Percentiles rank a stretch among this genome's conserved stretches.
These are phyloP conservation scores for Phytophthora foliorum DNA, from an alignment of 352 stramenopile genomes.

Conservation along the genomic window DNA sequence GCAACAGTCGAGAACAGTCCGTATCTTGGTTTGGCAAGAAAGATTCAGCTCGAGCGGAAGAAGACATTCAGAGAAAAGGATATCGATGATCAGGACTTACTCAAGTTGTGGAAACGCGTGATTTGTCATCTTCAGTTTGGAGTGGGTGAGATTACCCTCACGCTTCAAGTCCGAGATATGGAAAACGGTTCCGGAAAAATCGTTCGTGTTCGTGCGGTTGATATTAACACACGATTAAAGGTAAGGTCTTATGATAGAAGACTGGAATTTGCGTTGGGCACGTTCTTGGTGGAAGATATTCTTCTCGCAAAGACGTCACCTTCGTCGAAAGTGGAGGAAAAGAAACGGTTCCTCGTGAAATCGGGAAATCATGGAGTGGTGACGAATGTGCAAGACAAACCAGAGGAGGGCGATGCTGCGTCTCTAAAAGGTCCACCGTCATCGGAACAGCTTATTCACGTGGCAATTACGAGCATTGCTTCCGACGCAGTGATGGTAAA, in stretches of 20 bases:
- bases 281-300: conserved; percentile 81
- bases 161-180: conserved; percentile 65
- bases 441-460: conserved; percentile 66
- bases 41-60: conserved; percentile 48
- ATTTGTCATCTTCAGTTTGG: conserved; percentile 69
- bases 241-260: conserved; percentile 74
- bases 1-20: conserved; percentile 39
- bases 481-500: conserved; percentile 72
- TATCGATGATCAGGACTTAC: conserved; percentile 70
- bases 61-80: conserved; percentile 58
- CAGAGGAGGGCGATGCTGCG: conserved; percentile 11
- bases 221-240: conserved; percentile 73
- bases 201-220: conserved; percentile 58
- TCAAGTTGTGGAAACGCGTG: conserved; percentile 85
- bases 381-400: conserved; percentile 28
- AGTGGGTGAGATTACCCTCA: conserved; percentile 59
- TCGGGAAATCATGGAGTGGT: conserved; percentile 59
- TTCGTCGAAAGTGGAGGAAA: conserved; percentile 40
- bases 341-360: conserved; percentile 68
- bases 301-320: conserved; percentile 39
- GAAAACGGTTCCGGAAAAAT: conserved; percentile 52
- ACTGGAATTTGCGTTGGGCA: conserved; percentile 78
- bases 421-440: conserved; percentile 31
- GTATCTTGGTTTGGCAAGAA: conserved; percentile 50
- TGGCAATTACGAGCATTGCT: conserved; percentile 79